Base-by-base conservation (phyloP, 2,329 filamentous ascomycete genomes). In the Colletotrichum salicis region DNA sequence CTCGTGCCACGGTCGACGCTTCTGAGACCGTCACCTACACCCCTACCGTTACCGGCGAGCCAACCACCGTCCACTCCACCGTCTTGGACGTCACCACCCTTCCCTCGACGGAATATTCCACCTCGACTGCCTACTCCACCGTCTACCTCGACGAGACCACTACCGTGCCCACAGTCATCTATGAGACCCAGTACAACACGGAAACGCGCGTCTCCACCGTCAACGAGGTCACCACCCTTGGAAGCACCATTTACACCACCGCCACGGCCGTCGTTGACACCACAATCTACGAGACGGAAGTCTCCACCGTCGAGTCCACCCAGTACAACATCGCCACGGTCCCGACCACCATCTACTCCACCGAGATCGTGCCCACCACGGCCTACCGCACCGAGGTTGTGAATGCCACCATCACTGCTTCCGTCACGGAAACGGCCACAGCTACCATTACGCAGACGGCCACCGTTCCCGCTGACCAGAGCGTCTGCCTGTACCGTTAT, bases 281-380 rank as follows among this genome's bases (percentile, higher is more conserved):
- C 15, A 65, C 62, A 11, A 6, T 65, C 52, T 65, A 65, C 62
- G 62, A 65, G 35, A 65, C 62, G 2, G 51, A 65, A 27, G 2
- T 58, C 12, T 33, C 62, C 51, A 29, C 31, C 52, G 19, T 65
- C n/a, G 35, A 65, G 52, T 65, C 62, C 41, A 65, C 62, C 4
- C 52, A 65, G 52, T 65, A 48, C 62, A 65, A 65, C 35, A 12
- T 65, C 8, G 62, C 62, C 35, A 65, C 62, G 2, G 62, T 65
- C 7, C 62, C 62, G 7, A 65, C 62, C 7, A 65, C 62, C 27
- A 24, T 65, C 11, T 65, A 65, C 52, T 11, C 51, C 5, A 65
- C 62, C 11, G 62, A 65, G 52, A 24, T 58, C 27, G 10, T 65
- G 41, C 55, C 63, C 31, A 48, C 58, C 19, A 66, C 45, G n/a